Conservation (phyloP, 305 asterid genomes). For the Rubia tinctorum region DNA sequence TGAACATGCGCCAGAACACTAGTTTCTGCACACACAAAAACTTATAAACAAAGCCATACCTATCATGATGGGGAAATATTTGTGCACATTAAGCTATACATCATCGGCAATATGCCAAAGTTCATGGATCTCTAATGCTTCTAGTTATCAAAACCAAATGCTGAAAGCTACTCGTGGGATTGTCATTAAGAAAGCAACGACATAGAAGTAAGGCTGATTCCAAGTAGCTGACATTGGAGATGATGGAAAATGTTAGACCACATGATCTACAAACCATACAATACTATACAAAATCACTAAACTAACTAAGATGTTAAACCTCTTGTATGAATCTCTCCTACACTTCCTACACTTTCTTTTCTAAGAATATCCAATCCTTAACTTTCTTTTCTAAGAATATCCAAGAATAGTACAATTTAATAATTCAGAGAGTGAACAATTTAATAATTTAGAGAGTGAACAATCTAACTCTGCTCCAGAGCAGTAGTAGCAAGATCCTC, state of each 20-base stretch:
- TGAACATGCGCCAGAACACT: neutral
- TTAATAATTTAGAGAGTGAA: too few species aligned
- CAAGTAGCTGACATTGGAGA: conserved; percentile 53
- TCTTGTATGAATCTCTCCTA: neutral
- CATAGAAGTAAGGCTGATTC: conserved; percentile 81
- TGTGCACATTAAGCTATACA: conserved; percentile 76
- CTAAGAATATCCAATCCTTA: too few species aligned
- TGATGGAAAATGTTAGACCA: neutral
- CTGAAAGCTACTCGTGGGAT: conserved; percentile 51
- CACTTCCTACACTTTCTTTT: too few species aligned
- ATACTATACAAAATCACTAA: neutral
- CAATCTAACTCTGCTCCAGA: conserved; percentile 16
- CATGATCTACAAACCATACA: conserved; percentile 3
- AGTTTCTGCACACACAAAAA: neutral
- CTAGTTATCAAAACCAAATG: conserved; percentile 79
- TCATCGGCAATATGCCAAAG: conserved; percentile 71
- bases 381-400: too few species aligned
- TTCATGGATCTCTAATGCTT: conserved; percentile 86
- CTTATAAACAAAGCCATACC: conserved; percentile 34
- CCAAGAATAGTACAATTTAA: too few species aligned
- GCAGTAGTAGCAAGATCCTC: conserved; percentile 73
- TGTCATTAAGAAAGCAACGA: conserved; percentile 66
- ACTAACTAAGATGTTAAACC: neutral
- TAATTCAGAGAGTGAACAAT: too few species aligned
- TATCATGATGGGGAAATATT: conserved; percentile 48